Evolutionary conservation across 768 basidiomycete genomes (phyloP), one percentile per base, ranked within the genome.

Genomic region (Lentinula aciculospora): DNA sequence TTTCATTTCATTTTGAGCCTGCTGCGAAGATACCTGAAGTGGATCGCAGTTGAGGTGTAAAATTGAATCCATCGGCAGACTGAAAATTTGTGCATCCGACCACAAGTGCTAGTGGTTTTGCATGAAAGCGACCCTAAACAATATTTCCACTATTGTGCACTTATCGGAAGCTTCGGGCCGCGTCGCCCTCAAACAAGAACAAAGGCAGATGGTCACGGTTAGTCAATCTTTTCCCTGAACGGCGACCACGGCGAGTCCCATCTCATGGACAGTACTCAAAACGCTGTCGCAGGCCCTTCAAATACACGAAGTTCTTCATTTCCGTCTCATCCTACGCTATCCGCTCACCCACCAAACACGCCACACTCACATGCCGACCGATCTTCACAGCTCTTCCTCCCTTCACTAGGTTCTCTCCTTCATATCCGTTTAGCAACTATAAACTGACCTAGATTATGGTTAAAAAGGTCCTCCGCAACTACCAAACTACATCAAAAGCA

Each of bases 211-310:
- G 19, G 42, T 44, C 42, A n/a, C 29, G 49, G 32, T n/a, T 51
- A 36, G 28, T 42, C 36, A 46, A 42, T 42, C 42, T 53, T 44
- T 56, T 17, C 39, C 54, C 25, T 56, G 54, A 42, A 56, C 61
- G 53, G 39, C 56, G 47, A 32, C 57, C 27, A 42, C 27, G 44
- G 42, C 54, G 54, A 56, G 54, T 32, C 19, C 58, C 62, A 53
- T 62, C 66, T 61, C 63, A 77, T 78, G 77, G 72, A 72, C 71
- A 66, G 67, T 60, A 69, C 74, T 60, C 54, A 68, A 58, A 83
- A 85, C 66, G 82, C 86, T 59, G 72, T 84, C 63, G 85, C 85
- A 55, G 86, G 85, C 37, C 85, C 86, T 29, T 87, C 86, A 27
- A 76, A 65, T 65, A 53, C 64, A 48, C 66, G 23, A 5, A 64